Evolutionary conservation across 768 basidiomycete genomes (phyloP).

Genomic region (Kondoa subrosea): DNA sequence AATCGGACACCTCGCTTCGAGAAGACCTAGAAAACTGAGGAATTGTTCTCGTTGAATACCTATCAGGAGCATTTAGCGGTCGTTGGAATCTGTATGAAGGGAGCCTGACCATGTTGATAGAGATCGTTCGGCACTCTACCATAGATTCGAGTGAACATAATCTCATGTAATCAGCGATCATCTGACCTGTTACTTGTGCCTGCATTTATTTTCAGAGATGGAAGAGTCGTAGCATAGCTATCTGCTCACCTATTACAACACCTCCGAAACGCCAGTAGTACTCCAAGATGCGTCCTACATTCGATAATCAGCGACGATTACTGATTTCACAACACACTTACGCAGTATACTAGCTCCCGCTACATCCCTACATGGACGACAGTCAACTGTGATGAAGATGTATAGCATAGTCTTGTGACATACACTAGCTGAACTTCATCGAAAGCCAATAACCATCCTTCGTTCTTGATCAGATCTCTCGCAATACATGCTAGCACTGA

Average conservation of each 20-base stretch:
- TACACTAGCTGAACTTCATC: constrained; percentile 46
- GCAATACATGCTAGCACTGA: constrained; percentile 41
- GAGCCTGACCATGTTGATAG: constrained; percentile 14
- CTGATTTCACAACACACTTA: constrained; percentile 6
- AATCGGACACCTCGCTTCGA: constrained; percentile 43
- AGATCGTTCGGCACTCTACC: constrained; percentile 34
- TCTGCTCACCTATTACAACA: constrained; percentile 38
- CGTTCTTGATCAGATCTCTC: constrained; percentile 36
- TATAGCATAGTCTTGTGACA: neutral
- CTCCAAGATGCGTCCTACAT: constrained; percentile 36
- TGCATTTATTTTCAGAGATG: no score
- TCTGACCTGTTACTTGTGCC: constrained; percentile 30
- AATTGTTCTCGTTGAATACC: constrained; percentile 45
- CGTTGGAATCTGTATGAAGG: neutral
- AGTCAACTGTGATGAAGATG: neutral
- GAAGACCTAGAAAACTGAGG: constrained; percentile 43
- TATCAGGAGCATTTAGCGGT: constrained; percentile 34
- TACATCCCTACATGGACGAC: constrained; percentile 33
- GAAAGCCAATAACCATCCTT: constrained; percentile 42
- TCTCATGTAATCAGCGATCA: constrained; percentile 28
- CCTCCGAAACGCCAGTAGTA: constrained; percentile 53
- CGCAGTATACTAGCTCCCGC: constrained; percentile 39
- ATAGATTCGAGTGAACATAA: neutral
- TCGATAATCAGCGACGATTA: neutral
- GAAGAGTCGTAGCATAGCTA: no score